These are phyloP conservation scores for Geranium rotundifolium DNA, from an alignment of 345 rosid species.

Conservation along the genomic window DNA sequence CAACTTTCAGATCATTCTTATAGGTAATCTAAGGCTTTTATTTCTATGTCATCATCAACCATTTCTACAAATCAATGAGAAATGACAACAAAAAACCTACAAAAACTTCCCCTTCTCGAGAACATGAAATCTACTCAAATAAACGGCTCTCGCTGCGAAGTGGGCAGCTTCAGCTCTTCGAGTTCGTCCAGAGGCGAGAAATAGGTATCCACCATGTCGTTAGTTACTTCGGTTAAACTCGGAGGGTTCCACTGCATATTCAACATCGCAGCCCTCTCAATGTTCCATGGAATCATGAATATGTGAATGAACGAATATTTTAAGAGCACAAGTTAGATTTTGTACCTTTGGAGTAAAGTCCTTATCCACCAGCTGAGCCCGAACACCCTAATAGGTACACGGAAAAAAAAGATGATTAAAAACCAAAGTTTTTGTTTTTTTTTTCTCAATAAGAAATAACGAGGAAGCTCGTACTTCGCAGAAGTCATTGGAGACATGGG, in stretches of 20 bases:
- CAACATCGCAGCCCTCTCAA: no score
- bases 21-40: no score
- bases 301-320: neutral
- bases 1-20: no score
- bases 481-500: slow-evolving; percentile 56
- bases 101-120: slow-evolving; percentile 3
- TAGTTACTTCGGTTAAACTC: slow-evolving; percentile 33
- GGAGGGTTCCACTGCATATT: slow-evolving; percentile 59
- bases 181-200: slow-evolving; percentile 29
- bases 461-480: slow-evolving; percentile 41
- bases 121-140: slow-evolving; percentile 10
- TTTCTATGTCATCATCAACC: no score
- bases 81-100: neutral
- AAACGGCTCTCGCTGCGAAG: slow-evolving; percentile 35
- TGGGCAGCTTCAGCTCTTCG: slow-evolving; percentile 48
- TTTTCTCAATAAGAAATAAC: neutral
- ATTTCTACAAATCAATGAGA: no score
- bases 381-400: neutral
- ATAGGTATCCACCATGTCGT: slow-evolving; percentile 50
- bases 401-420: neutral
- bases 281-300: no score
- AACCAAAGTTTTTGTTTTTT: no score
- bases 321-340: neutral
- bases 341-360: slow-evolving; percentile 89
- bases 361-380: slow-evolving; percentile 55